These are phyloP conservation scores for Orbilia quercus DNA, from an alignment of 2,329 filamentous ascomycete genomes.

Conservation along the genomic window DNA sequence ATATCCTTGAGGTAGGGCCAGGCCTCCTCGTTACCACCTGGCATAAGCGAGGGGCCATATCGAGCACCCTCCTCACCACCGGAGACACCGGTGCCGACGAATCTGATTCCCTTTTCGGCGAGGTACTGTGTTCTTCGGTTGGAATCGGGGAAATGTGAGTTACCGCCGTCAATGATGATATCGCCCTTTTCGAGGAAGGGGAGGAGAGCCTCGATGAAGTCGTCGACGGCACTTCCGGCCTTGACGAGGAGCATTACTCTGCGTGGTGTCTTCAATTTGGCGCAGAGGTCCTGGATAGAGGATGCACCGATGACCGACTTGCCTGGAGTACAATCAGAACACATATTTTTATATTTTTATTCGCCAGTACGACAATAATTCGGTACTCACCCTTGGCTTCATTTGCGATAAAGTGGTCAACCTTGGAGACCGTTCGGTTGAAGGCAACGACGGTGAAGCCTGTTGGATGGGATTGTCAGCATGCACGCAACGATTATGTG, in stretches of 20 bases:
- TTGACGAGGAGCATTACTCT: constrained; percentile 99
- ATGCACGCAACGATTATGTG: background rate
- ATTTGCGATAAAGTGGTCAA: constrained; percentile 91
- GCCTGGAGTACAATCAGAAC: constrained; percentile 67
- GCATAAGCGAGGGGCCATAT: constrained; percentile 97
- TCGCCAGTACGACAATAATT: too few species aligned
- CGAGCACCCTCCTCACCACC: constrained; percentile 99
- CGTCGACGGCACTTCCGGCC: constrained; percentile 96
- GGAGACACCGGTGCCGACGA: constrained; percentile 96
- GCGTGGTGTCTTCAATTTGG: constrained; percentile 96
- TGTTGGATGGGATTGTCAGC: constrained; percentile 58
- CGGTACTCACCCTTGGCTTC: constrained; percentile 77
- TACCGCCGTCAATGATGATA: constrained; percentile 99
- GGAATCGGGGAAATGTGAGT: constrained; percentile 99
- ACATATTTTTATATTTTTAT: too few species aligned
- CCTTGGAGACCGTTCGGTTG: constrained; percentile 99
- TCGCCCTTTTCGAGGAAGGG: constrained; percentile 85
- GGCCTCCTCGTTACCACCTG: constrained; percentile 96
- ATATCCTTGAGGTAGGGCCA: constrained; percentile 99
- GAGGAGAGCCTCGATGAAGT: constrained; percentile 96
- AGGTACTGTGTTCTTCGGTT: constrained; percentile 97
- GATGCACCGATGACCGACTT: constrained; percentile 95
- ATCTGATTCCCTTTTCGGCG: constrained; percentile 84
- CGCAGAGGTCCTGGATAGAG: constrained; percentile 90
- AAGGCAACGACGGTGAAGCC: constrained; percentile 96